phyloP scores from a whole-genome alignment of 768 basidiomycete genomes.

The Rhizopogon rudus region DNA sequence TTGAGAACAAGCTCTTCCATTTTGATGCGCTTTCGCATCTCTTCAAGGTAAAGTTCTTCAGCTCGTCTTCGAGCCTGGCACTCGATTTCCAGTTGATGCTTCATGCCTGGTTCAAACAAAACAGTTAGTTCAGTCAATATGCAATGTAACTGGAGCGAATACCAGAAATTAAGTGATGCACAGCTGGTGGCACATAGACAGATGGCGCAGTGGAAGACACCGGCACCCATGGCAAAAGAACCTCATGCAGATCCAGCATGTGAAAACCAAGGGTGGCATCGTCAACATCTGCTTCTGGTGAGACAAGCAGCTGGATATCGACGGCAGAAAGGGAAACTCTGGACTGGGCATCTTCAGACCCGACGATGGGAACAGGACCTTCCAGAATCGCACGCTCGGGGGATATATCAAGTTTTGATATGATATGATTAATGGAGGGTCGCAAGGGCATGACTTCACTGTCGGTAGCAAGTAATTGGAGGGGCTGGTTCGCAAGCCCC shows the following conservation, averaged over 20 bases:
- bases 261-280: conserved; percentile 20
- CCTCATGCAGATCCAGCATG: conserved; percentile 30
- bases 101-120: conserved; percentile 23
- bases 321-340: background rate
- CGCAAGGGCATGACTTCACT: background rate
- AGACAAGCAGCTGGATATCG: background rate
- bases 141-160: conserved; percentile 3
- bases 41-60: conserved; percentile 27
- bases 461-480: background rate
- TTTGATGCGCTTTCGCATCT: conserved; percentile 24
- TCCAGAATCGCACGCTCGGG: background rate
- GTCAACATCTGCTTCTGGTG: background rate
- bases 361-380: background rate
- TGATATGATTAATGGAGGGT: background rate
- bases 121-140: background rate
- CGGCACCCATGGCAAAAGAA: conserved; percentile 30
- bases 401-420: background rate
- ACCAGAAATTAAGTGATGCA: conserved; percentile 32
- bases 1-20: conserved; percentile 22
- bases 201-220: conserved; percentile 11
- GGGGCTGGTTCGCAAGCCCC: background rate
- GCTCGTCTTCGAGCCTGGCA: conserved; percentile 27
- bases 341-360: too few relatives aligned
- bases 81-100: conserved; percentile 25
- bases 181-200: conserved; percentile 31